Evolutionary conservation across 1,139 yeast genomes (phyloP).

Genomic region (Nakaseomyces kungkrabaensis): DNA sequence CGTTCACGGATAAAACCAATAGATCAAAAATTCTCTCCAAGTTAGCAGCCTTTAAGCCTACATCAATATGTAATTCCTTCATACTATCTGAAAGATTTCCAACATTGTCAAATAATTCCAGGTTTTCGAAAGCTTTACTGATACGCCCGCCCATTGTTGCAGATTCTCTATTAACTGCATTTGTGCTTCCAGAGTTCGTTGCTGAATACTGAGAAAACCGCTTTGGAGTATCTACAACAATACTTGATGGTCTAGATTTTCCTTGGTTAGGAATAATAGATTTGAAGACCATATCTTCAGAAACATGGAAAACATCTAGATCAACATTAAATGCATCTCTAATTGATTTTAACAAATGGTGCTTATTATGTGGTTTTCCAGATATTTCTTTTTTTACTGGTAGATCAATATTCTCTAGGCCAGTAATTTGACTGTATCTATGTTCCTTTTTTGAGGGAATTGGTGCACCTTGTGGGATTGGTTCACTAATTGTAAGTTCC

Average conservation of each 20-base stretch:
- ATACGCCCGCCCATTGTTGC: slow-evolving; percentile 20
- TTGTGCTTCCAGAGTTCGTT: slow-evolving; percentile 2
- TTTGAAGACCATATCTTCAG: slow-evolving; percentile 47
- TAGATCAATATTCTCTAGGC: slow-evolving; percentile 30
- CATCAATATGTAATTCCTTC: slow-evolving; percentile 31
- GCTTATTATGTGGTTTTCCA: slow-evolving; percentile 34
- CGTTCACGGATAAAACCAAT: slow-evolving; percentile 50
- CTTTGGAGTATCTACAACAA: slow-evolving; percentile 39
- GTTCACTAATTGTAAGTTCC: slow-evolving; percentile 13
- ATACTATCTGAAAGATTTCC: slow-evolving; percentile 22
- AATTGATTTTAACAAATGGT: slow-evolving; percentile 42
- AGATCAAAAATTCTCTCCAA: slow-evolving; percentile 52
- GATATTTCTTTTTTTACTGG: slow-evolving; percentile 25
- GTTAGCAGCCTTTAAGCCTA: slow-evolving; percentile 51
- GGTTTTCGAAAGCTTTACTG: slow-evolving; percentile 27
- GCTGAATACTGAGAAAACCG: slow-evolving; percentile 28
- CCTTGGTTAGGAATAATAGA: slow-evolving; percentile 33
- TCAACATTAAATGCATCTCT: slow-evolving; percentile 54
- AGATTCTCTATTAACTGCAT: slow-evolving; percentile 15
- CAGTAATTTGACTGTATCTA: slow-evolving; percentile 28
- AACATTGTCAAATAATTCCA: slow-evolving; percentile 28
- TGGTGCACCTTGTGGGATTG: slow-evolving; percentile 2
- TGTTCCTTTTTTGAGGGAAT: slow-evolving; percentile 6
- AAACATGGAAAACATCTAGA: slow-evolving; percentile 42
- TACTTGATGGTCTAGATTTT: slow-evolving; percentile 36